These are phyloP conservation scores for Leccinum sublutescens DNA, from an alignment of 768 basidiomycete species.

Conservation along the genomic window DNA sequence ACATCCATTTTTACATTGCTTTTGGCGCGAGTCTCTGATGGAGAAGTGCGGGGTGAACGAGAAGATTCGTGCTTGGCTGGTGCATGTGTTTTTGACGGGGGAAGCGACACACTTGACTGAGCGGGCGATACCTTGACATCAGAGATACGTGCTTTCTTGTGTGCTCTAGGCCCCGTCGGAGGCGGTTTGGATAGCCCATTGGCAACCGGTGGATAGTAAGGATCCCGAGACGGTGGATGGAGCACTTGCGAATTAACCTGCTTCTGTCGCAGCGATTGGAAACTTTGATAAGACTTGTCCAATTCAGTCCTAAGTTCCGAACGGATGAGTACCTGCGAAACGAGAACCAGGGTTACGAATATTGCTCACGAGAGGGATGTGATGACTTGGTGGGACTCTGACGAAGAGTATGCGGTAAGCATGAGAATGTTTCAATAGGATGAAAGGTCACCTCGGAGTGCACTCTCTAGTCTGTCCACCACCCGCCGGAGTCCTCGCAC, in stretches of 20 bases:
- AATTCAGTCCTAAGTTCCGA: slow-evolving; percentile 59
- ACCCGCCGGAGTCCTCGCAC: slow-evolving; percentile 65
- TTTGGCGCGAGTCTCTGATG: slow-evolving; percentile 30
- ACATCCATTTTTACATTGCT: slow-evolving; percentile 49
- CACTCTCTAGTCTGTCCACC: slow-evolving; percentile 67
- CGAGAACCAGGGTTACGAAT: neutral
- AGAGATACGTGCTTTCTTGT: slow-evolving; percentile 77
- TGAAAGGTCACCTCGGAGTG: slow-evolving; percentile 64
- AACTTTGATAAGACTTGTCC: slow-evolving; percentile 71
- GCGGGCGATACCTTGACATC: slow-evolving; percentile 42
- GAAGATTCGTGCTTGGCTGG: slow-evolving; percentile 28
- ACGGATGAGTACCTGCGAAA: slow-evolving; percentile 14
- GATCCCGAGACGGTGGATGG: slow-evolving; percentile 43
- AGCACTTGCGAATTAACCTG: slow-evolving; percentile 26
- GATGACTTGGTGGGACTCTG: slow-evolving; percentile 80
- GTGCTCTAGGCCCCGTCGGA: slow-evolving; percentile 77
- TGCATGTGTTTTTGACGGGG: slow-evolving; percentile 22
- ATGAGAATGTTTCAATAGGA: slow-evolving; percentile 1
- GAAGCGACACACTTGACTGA: slow-evolving; percentile 32
- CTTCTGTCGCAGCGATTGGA: slow-evolving; percentile 47
- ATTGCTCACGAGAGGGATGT: slow-evolving; percentile 65
- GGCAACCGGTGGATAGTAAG: slow-evolving; percentile 38
- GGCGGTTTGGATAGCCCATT: slow-evolving; percentile 48
- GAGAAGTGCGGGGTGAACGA: slow-evolving; percentile 29
- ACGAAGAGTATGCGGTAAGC: slow-evolving; percentile 7